Evolutionary conservation across 2,329 filamentous ascomycete species (phyloP).

Genomic region (Cytospora chrysosperma): DNA sequence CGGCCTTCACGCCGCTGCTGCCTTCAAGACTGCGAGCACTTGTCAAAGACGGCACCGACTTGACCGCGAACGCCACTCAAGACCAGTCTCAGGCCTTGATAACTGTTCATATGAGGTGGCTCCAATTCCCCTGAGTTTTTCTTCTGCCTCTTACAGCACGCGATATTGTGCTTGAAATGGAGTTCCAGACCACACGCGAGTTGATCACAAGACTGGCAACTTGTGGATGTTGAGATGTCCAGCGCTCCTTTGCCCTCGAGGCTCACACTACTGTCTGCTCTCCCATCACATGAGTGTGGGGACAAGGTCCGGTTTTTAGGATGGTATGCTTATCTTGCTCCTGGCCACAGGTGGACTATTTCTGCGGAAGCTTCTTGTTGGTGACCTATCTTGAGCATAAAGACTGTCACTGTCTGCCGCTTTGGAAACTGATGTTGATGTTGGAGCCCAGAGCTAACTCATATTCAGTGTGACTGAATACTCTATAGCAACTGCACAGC

Average conservation of each 20-base stretch:
- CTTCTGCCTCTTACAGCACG: background rate
- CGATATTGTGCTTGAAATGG: constrained; percentile 6
- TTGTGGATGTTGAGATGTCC: constrained; percentile 42
- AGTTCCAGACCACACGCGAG: background rate
- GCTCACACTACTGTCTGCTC: constrained; percentile 62
- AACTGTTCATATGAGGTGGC: background rate
- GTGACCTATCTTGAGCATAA: background rate
- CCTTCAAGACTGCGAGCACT: constrained; percentile 3
- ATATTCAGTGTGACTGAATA: constrained; percentile 49
- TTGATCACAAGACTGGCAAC: background rate
- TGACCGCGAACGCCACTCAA: background rate
- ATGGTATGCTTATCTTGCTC: constrained; percentile 61
- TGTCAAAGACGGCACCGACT: background rate
- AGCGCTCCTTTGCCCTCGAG: constrained; percentile 62
- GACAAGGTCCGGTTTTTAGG: constrained; percentile 91
- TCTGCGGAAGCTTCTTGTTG: background rate
- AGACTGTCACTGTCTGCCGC: background rate
- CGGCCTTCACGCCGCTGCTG: background rate
- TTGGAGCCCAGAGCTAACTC: constrained; percentile 22
- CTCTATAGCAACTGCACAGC: constrained; percentile 52
- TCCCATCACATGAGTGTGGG: constrained; percentile 51
- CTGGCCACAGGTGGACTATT: background rate
- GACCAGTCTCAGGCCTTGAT: background rate
- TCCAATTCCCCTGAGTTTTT: background rate
- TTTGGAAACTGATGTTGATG: background rate